phyloP scores from a whole-genome alignment of 2,329 filamentous ascomycete species.

The Aspergillus sp. region DNA sequence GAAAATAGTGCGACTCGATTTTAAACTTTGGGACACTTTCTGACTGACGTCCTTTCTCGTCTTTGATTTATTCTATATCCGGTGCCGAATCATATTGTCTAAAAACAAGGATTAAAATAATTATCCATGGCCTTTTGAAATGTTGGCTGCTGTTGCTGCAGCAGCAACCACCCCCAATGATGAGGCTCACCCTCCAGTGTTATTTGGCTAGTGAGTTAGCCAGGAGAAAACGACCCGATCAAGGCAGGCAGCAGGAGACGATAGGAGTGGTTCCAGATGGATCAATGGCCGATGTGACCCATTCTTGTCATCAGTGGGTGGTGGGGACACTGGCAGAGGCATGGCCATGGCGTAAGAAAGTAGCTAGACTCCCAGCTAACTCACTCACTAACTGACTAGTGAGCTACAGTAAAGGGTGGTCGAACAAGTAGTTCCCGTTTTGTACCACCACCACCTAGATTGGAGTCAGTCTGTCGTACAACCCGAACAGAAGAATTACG shows the following conservation, averaged over 20 bases:
- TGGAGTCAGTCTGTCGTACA: slow-evolving; percentile 1
- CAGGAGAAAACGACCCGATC: not conserved
- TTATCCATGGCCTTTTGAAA: not conserved
- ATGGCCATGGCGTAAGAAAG: slow-evolving; percentile 18
- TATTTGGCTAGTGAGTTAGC: not conserved
- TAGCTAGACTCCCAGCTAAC: not conserved
- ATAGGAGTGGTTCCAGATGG: not conserved
- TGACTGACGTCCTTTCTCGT: not conserved
- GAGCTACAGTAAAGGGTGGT: not conserved
- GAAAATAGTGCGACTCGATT: not conserved
- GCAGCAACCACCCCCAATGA: not conserved
- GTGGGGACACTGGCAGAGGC: slow-evolving; percentile 16
- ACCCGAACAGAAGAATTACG: not conserved
- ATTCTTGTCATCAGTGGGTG: slow-evolving; percentile 15
- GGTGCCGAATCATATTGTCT: not conserved
- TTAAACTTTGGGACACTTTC: not conserved
- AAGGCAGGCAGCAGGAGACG: not conserved
- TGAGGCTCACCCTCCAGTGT: not conserved
- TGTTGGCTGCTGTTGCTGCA: not conserved
- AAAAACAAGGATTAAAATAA: too few species aligned
- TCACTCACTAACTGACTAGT: not conserved
- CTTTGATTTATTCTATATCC: not conserved
- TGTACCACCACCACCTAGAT: slow-evolving; percentile 1
- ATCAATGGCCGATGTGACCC: slow-evolving; percentile 2
- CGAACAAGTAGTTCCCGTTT: slow-evolving; percentile 5